A percentile compares a stretch with the other conserved stretches of the same genome.
Conservation (phyloP, 305 asterid genomes). For the Solanum hybrid region DNA sequence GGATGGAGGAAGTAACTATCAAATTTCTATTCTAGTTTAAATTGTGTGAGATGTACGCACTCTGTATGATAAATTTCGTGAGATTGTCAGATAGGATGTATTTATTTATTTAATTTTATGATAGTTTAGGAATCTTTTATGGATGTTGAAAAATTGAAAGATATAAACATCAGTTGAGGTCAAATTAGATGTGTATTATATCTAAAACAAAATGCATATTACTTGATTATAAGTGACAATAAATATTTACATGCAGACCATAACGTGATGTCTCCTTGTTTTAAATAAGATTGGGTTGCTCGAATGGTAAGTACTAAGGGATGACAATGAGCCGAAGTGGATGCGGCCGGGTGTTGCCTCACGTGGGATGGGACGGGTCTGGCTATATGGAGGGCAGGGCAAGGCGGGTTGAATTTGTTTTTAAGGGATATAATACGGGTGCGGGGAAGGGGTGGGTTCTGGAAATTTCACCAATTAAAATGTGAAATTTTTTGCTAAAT, state of each 20-base stretch:
- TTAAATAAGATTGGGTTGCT: too few species aligned
- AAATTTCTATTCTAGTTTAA: too few species aligned
- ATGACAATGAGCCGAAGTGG: background rate
- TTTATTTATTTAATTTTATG: too few species aligned
- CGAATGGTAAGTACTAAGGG: background rate
- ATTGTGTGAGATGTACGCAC: background rate
- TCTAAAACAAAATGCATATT: too few species aligned
- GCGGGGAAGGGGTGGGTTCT: background rate
- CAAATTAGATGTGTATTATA: background rate
- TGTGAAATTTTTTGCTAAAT: too few species aligned
- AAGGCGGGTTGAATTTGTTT: too few species aligned
- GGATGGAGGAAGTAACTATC: background rate
- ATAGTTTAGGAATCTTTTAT: too few species aligned
- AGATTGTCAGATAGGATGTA: rapidly evolving
- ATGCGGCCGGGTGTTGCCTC: background rate
- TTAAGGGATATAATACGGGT: rapidly evolving
- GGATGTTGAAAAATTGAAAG: too few species aligned
- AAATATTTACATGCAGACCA: too few species aligned
- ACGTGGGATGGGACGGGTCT: background rate
- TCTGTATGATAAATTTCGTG: background rate
- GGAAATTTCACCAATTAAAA: too few species aligned
- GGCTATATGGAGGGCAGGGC: background rate
- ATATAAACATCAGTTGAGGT: too few species aligned
- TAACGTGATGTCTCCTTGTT: too few species aligned
- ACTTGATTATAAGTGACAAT: background rate